Conservation (phyloP, 768 basidiomycete species). For the Imleria badia region DNA sequence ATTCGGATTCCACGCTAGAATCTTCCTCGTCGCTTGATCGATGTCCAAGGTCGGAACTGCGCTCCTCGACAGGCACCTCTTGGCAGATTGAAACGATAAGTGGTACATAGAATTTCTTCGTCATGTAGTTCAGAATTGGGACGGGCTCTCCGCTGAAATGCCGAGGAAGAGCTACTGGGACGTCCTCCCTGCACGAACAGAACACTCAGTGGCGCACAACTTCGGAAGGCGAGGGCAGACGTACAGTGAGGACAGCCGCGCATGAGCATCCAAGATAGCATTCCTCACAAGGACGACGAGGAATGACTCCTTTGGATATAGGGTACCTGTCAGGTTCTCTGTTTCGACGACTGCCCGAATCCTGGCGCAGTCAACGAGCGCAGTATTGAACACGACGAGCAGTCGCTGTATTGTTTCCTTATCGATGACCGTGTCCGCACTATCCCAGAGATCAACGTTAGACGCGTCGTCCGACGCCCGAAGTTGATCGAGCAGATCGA, state of each 20-base stretch:
- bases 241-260: not conserved
- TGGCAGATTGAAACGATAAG: conserved; percentile 1
- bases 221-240: not conserved
- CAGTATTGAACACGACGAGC: not conserved
- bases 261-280: not conserved
- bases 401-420: not conserved
- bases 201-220: not conserved
- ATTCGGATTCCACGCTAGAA: not conserved
- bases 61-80: not conserved
- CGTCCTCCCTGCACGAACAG: not conserved
- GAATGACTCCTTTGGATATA: conserved; percentile 9
- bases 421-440: not conserved
- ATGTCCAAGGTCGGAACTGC: not conserved
- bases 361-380: conserved; percentile 4
- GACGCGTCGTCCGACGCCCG: not conserved
- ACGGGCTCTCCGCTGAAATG: conserved; percentile 4
- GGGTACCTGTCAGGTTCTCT: not conserved
- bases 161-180: conserved; percentile 4
- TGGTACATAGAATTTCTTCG: not conserved
- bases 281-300: conserved; percentile 5
- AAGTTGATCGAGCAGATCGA: not conserved
- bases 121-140: conserved; percentile 3
- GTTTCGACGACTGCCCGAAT: conserved; percentile 1
- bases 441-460: not conserved
- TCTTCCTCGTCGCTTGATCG: not conserved